Conservation (phyloP, 148 eudicot species). For the Cornus controversa region DNA sequence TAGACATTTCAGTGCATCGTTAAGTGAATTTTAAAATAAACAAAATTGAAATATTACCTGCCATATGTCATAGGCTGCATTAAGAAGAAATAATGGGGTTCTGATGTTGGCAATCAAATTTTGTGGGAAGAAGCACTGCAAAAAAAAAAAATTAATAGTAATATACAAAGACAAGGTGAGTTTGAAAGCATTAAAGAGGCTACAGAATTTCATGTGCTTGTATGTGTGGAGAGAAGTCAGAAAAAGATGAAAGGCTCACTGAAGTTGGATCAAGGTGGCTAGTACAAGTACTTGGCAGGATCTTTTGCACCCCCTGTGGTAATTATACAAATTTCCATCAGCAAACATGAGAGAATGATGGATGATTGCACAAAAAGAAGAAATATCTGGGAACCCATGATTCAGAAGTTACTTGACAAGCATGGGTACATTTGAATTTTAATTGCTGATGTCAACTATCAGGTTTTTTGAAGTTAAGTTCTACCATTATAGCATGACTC, state of each 20-base stretch:
- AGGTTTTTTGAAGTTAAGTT: no score
- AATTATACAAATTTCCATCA: slow-evolving; percentile 3
- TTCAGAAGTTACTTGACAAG: slow-evolving; percentile 1
- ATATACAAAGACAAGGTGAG: not conserved
- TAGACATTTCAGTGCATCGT: no score
- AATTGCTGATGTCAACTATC: no score
- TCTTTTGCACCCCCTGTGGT: slow-evolving; percentile 60
- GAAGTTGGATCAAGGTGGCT: slow-evolving; percentile 69
- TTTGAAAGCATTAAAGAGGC: not conserved
- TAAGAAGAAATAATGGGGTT: slow-evolving; percentile 88
- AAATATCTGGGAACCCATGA: not conserved
- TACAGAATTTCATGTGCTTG: not conserved
- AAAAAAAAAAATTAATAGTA: no score
- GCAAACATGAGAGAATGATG: not conserved
- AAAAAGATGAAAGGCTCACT: slow-evolving; percentile 38
- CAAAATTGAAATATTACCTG: slow-evolving; percentile 52
- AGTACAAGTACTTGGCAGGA: slow-evolving; percentile 68
- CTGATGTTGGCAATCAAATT: slow-evolving; percentile 63
- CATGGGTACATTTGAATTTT: not conserved
- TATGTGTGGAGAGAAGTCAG: not conserved
- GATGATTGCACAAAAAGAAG: not conserved
- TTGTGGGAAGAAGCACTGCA: slow-evolving; percentile 96
- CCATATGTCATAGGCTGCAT: slow-evolving; percentile 97
- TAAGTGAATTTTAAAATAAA: not conserved
- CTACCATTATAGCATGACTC: no score